Conservation (phyloP, 1,284 basidiomycete genomes). For the Apiotrichum sp. region DNA sequence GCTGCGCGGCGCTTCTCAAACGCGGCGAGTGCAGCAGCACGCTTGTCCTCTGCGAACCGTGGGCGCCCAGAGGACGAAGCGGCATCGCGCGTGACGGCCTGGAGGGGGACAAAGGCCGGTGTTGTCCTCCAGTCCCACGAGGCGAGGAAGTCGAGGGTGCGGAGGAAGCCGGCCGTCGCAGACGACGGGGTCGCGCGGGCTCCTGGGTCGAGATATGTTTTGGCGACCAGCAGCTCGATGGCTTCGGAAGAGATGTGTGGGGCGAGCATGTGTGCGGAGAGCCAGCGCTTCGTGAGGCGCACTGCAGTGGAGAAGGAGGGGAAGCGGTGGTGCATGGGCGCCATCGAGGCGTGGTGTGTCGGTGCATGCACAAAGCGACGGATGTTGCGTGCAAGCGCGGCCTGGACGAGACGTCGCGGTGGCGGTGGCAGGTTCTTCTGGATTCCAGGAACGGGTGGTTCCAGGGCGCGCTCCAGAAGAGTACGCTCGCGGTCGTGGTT, state of each 20-base stretch:
- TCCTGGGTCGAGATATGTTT: conserved; percentile 50
- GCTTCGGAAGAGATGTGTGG: conserved; percentile 63
- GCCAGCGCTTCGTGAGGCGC: conserved; percentile 86
- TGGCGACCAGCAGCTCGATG: conserved; percentile 76
- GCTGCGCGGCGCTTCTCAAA: conserved; percentile 45
- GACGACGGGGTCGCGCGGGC: conserved; percentile 46
- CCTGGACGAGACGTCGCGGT: conserved; percentile 49
- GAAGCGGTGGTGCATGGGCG: conserved; percentile 71
- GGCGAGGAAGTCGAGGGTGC: conserved; percentile 66
- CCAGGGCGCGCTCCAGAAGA: conserved; percentile 64
- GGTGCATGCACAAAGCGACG: conserved; percentile 71
- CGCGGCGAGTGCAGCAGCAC: conserved; percentile 57
- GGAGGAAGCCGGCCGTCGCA: conserved; percentile 64
- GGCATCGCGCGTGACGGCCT: conserved; percentile 29
- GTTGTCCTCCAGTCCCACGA: conserved; percentile 70
- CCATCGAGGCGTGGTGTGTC: conserved; percentile 76
- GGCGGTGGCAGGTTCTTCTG: conserved; percentile 36
- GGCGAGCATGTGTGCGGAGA: conserved; percentile 81
- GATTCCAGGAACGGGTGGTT: conserved; percentile 38
- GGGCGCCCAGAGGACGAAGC: conserved; percentile 23
- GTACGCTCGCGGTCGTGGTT: conserved; percentile 81
- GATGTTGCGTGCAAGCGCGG: conserved; percentile 61
- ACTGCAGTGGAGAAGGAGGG: conserved; percentile 76
- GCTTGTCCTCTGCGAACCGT: conserved; percentile 49
- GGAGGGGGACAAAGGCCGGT: conserved; percentile 51